Percentiles rank a stretch among this genome's conserved stretches.
These are phyloP conservation scores for Pichia occidentalis DNA, from an alignment of 805 yeast genomes.

Conservation along the genomic window DNA sequence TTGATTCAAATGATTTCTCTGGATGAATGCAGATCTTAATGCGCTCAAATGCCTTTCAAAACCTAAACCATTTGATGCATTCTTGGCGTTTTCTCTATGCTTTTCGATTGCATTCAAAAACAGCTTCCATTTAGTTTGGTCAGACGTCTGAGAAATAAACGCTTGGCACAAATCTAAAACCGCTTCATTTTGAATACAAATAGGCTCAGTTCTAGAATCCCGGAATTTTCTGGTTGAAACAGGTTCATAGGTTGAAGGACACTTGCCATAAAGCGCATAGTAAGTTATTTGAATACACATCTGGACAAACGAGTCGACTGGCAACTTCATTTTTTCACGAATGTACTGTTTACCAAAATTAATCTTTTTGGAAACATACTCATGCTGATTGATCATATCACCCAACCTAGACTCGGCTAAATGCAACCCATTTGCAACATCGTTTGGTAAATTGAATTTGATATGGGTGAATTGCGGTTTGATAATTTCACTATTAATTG, in stretches of 20 bases:
- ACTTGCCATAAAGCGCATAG: constrained; percentile 48
- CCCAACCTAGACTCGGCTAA: constrained; percentile 53
- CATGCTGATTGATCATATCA: constrained; percentile 53
- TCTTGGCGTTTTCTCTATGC: constrained; percentile 43
- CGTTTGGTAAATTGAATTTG: constrained; percentile 37
- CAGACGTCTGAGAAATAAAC: constrained; percentile 51
- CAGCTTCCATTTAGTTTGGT: constrained; percentile 40
- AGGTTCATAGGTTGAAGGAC: constrained; percentile 36
- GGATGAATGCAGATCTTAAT: constrained; percentile 48
- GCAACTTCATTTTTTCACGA: constrained; percentile 34
- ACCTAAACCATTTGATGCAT: constrained; percentile 57
- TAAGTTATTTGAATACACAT: constrained; percentile 46
- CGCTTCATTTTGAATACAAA: constrained; percentile 55
- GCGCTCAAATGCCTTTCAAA: constrained; percentile 71
- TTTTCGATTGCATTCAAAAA: constrained; percentile 45
- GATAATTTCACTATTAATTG: constrained; percentile 25
- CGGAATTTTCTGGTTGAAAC: constrained; percentile 62
- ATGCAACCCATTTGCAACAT: constrained; percentile 42
- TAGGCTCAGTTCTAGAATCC: constrained; percentile 63
- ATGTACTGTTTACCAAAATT: constrained; percentile 31
- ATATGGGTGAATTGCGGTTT: constrained; percentile 33
- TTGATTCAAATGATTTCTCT: constrained; percentile 39
- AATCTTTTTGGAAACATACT: constrained; percentile 36
- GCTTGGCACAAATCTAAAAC: constrained; percentile 49
- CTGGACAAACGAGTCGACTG: constrained; percentile 47